A percentile compares a stretch with the other conserved stretches of the same genome.
These are phyloP conservation scores for Hanseniaspora meyeri DNA, from an alignment of 805 yeast species.

Conservation along the genomic window DNA sequence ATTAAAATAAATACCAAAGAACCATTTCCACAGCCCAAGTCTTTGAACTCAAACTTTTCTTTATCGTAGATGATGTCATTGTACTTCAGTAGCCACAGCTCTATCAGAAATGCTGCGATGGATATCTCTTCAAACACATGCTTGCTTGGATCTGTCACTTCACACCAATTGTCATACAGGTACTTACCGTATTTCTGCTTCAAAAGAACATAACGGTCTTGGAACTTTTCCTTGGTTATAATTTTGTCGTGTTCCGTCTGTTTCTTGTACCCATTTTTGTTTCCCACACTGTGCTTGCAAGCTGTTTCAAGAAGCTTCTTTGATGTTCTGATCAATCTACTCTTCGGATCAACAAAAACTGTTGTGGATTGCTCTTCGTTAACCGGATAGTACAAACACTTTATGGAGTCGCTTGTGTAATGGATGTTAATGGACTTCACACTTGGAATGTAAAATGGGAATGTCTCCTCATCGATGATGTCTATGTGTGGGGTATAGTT, in stretches of 20 bases:
- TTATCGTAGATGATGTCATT: slow-evolving; percentile 13
- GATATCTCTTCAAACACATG: slow-evolving; percentile 95
- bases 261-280: slow-evolving; percentile 71
- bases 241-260: slow-evolving; percentile 80
- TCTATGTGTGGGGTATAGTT: slow-evolving; percentile 69
- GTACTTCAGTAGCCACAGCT: slow-evolving; percentile 49
- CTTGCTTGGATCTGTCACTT: slow-evolving; percentile 84
- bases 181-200: slow-evolving; percentile 70
- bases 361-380: slow-evolving; percentile 17
- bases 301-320: slow-evolving; percentile 68
- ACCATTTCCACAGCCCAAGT: slow-evolving; percentile 94
- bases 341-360: slow-evolving; percentile 28
- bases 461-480: not conserved
- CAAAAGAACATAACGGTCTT: slow-evolving; percentile 63
- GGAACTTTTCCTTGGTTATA: slow-evolving; percentile 71
- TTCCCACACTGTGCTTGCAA: slow-evolving; percentile 71
- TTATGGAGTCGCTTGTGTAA: slow-evolving; percentile 35
- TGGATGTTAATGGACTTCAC: slow-evolving; percentile 68
- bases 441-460: slow-evolving; percentile 80
- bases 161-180: slow-evolving; percentile 78
- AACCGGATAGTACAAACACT: slow-evolving; percentile 69
- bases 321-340: slow-evolving; percentile 72
- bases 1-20: slow-evolving; percentile 60
- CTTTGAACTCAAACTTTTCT: slow-evolving; percentile 57
- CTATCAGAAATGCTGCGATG: slow-evolving; percentile 85